phyloP scores from a whole-genome alignment of 768 basidiomycete genomes.

The Tricholoma flavovirens region DNA sequence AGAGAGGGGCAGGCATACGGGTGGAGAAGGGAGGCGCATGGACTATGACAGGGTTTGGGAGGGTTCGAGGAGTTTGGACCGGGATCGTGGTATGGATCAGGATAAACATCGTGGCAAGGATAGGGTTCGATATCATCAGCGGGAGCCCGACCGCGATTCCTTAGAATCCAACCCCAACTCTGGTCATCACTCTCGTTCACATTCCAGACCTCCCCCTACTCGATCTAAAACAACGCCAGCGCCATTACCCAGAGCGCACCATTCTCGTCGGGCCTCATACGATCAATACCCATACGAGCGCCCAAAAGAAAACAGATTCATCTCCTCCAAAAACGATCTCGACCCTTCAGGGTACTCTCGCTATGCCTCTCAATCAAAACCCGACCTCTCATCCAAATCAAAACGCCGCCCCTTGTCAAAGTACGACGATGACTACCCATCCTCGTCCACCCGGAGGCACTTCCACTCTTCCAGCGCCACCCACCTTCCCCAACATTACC shows the following conservation, averaged over 20 bases:
- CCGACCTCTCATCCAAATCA: not conserved
- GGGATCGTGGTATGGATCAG: constrained; percentile 1
- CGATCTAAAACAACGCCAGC: constrained; percentile 2
- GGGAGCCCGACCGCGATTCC: constrained; percentile 1
- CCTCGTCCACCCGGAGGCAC: not conserved
- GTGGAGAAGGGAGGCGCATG: not conserved
- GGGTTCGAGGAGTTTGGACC: not conserved
- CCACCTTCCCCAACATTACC: not conserved
- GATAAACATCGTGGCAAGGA: constrained; percentile 1
- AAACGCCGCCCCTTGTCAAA: not conserved
- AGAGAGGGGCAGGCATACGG: not conserved
- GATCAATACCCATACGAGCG: constrained; percentile 4
- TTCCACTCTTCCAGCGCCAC: not conserved
- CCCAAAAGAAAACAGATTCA: constrained; percentile 3
- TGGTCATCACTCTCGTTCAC: not conserved
- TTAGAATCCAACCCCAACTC: constrained; percentile 4
- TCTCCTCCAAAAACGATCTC: not conserved
- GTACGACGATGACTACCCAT: not conserved
- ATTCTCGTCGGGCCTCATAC: constrained; percentile 8
- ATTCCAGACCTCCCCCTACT: not conserved
- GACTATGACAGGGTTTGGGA: not conserved
- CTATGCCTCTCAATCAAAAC: not conserved
- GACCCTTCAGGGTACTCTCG: not conserved
- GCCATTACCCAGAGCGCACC: not conserved
- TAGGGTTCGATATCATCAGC: not conserved